Conservation (phyloP, 371 early-diverging fungal species). For the Umbelopsis sp. region DNA sequence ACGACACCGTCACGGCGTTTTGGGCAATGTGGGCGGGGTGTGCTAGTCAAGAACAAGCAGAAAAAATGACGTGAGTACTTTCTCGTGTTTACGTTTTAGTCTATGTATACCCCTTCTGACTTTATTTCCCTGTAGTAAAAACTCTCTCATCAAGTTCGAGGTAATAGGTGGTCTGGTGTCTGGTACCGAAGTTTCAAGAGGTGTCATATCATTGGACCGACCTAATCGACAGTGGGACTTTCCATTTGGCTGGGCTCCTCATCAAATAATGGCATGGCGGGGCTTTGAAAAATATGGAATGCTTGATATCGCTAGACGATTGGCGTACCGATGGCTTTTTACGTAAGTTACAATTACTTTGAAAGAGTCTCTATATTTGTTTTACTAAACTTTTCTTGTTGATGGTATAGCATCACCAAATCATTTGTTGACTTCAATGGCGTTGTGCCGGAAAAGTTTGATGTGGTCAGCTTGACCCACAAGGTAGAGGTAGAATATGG, state of each 20-base stretch:
- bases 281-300: constrained; percentile 88
- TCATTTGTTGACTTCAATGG: constrained; percentile 97
- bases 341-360: constrained; percentile 53
- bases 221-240: constrained; percentile 98
- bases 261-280: constrained; percentile 96
- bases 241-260: constrained; percentile 97
- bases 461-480: constrained; percentile 91
- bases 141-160: constrained; percentile 74
- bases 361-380: too few species aligned
- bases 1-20: constrained; percentile 76
- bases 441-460: constrained; percentile 97
- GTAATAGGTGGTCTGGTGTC: constrained; percentile 87
- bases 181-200: constrained; percentile 88
- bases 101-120: background rate
- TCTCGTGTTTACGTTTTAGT: background rate
- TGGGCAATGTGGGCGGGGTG: constrained; percentile 80
- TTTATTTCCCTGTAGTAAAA: constrained; percentile 22
- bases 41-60: constrained; percentile 68
- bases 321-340: constrained; percentile 95
- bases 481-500: constrained; percentile 94
- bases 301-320: constrained; percentile 72
- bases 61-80: constrained; percentile 50
- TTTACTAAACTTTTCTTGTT: too few species aligned
- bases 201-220: constrained; percentile 72
- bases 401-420: constrained; percentile 72